These are phyloP conservation scores for Scedosporium dehoogii DNA, from an alignment of 2,329 filamentous ascomycete genomes.

Conservation along the genomic window DNA sequence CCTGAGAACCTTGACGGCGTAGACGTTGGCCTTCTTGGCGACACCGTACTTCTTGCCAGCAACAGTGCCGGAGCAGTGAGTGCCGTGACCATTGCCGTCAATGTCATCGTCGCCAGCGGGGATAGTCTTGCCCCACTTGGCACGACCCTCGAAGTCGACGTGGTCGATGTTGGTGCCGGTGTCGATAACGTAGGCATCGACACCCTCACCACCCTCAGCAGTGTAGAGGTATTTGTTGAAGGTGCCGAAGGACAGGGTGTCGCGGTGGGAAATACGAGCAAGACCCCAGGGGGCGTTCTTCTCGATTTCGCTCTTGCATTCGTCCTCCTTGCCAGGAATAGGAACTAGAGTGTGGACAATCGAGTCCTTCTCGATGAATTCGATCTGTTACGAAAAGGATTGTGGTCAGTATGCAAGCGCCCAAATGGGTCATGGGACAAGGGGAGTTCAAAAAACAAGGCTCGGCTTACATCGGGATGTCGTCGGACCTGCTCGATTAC, in stretches of 20 bases:
- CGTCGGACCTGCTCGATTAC: constrained; percentile 88
- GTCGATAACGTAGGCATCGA: constrained; percentile 98
- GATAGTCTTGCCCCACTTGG: constrained; percentile 95
- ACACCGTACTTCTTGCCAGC: constrained; percentile 99
- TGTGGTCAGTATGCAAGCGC: constrained; percentile 7
- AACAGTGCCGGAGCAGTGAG: constrained; percentile 97
- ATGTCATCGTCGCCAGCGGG: constrained; percentile 72
- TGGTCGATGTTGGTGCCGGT: constrained; percentile 91
- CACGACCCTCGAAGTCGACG: constrained; percentile 95
- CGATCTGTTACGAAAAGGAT: constrained; percentile 53
- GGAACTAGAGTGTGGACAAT: constrained; percentile 72
- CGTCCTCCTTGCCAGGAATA: constrained; percentile 30
- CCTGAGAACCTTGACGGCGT: constrained; percentile 95
- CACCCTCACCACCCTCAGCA: constrained; percentile 83
- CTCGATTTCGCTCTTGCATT: constrained; percentile 56
- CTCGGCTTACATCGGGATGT: constrained; percentile 80
- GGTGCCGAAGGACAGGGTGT: constrained; percentile 75
- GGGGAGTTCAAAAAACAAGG: neutral
- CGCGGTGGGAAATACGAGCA: constrained; percentile 92
- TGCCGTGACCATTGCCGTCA: constrained; percentile 97
- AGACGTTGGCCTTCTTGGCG: constrained; percentile 95
- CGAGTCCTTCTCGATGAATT: constrained; percentile 92
- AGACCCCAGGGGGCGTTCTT: constrained; percentile 98
- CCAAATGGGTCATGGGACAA: neutral
- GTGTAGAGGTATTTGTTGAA: constrained; percentile 99